phyloP scores from a whole-genome alignment of 1,139 yeast genomes.

The Sugiyamaella neomexicana region DNA sequence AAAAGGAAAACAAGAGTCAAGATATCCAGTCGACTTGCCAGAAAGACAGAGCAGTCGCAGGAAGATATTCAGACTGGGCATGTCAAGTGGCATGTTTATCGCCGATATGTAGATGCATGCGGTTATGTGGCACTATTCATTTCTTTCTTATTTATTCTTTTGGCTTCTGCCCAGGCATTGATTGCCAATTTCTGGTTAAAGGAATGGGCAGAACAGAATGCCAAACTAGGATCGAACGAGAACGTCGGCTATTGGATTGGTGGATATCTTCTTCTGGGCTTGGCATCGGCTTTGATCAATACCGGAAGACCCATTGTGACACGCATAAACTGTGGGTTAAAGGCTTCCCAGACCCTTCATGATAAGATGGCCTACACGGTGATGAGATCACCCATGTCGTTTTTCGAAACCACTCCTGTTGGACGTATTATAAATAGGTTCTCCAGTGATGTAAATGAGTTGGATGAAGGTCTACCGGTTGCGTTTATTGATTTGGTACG shows the following conservation, averaged over 20 bases:
- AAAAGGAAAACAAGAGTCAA: constrained; percentile 33
- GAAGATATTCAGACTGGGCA: constrained; percentile 86
- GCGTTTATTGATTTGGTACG: constrained; percentile 49
- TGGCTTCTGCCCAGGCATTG: constrained; percentile 53
- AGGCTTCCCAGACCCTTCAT: constrained; percentile 78
- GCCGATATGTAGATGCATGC: constrained; percentile 80
- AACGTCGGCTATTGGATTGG: constrained; percentile 64
- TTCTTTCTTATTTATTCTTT: constrained; percentile 45
- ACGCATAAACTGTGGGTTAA: constrained; percentile 79
- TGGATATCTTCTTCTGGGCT: constrained; percentile 67
- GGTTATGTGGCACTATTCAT: constrained; percentile 63
- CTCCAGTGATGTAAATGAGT: constrained; percentile 65
- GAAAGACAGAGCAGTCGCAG: constrained; percentile 33
- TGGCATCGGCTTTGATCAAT: constrained; percentile 57
- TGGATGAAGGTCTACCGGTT: constrained; percentile 60
- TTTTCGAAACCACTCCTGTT: constrained; percentile 65
- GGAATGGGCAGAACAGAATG: constrained; percentile 89
- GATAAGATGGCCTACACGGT: constrained; percentile 76
- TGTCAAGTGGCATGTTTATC: constrained; percentile 81
- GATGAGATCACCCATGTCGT: constrained; percentile 71
- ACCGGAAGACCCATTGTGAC: constrained; percentile 65
- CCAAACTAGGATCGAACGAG: constrained; percentile 66
- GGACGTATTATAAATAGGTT: constrained; percentile 73
- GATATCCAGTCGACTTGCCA: constrained; percentile 22
- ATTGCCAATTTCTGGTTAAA: constrained; percentile 81